Evolutionary conservation across 1,284 basidiomycete genomes (phyloP), one percentile per base, ranked within the genome.

Genomic region (Blastosporella zonata): DNA sequence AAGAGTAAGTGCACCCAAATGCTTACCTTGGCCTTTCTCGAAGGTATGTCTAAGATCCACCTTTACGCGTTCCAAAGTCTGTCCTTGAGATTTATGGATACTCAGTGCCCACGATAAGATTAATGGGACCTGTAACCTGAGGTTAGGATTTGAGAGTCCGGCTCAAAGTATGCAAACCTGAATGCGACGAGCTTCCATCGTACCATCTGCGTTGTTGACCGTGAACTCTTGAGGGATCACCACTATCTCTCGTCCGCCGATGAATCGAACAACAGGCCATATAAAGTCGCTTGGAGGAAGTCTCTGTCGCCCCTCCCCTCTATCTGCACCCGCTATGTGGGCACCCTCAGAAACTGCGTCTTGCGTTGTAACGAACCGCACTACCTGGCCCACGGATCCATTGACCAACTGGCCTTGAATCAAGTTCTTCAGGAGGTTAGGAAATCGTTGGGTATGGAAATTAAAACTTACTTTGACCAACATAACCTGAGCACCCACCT

Each of bases 71-170:
- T 90, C 79, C 15, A 94, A 65, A 0, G 86, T 93, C 64, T 92
- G 90, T 0, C 90, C 90, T 62, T 93, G 91, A 2, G 85, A 84
- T 64, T 95, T 94, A 66, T 93, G 92, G 18, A 94, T 84, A 49
- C 87, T 89, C 61, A 90, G 69, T 0, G 90, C 87, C 86, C 87
- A 91, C 0, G 88, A 82, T 2, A 91, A 71, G 44, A 92, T 91
- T 18, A 93, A 66, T 1, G 88, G 89, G 12, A 90, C 68, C 80
- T 91, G 45, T n/a, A 38, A 36, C n/a, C 7, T 41, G 42, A 39
- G 13, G 40, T 33, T 6, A 45, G 13, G 3, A 40, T 6, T 15
- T 36, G 13, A 6, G 6, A 21, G 27, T 37, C 23, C 41, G 1
- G 34, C 15, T 18, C 25, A n/a, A 37, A 18, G 39, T 25, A 18